Base-by-base conservation (phyloP, 441 rosid genomes). In the Raphanus hybrid region DNA sequence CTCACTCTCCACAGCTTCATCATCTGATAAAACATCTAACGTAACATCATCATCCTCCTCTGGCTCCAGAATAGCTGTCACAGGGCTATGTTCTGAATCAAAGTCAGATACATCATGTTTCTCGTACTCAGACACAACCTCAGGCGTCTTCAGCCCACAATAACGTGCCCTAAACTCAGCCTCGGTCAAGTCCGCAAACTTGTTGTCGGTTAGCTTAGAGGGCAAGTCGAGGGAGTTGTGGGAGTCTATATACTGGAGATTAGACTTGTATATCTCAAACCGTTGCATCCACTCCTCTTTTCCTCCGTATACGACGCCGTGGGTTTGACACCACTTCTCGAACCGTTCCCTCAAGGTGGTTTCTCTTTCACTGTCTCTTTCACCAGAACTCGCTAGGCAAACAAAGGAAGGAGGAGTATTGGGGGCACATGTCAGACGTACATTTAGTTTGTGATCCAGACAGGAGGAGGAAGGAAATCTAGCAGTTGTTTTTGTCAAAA, bases 151-250 rank as follows among this genome's bases (percentile, higher is more conserved):
- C 73, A 75, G 84, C 26, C 97, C 92, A 52, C 89, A 67, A 82
- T 80, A 83, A 8, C 61, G 75, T 18, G 59, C 8, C 27, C 87
- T 75, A 65, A 90, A 94, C 89, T 94, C 99, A 0, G 81, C 81
- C 58, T 88, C 88, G 8, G 97, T 87, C 87, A 92, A 29, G 83
- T 92, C 98, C 32, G 98, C 96, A 74, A 88, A 95, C 76, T 82
- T 74, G 82, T 92, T 92, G 69, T 92, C 97, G 1, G 85, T 72
- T 63, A 92, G 84, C 80, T 85, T 86, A 87, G 69, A 94, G 5
- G 98, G 70, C 43, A 88, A 72, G 78, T 85, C 68, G 65, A 78
- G 91, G 20, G 90, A 86, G 80, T 93, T 95, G 73, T 90, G 75
- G 78, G 72, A 65, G 73, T 93, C 85, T 41, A 95, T 86, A 83